Percentiles rank a stretch among this genome's conserved stretches.
phyloP scores from a whole-genome alignment of 2,329 filamentous ascomycete genomes.

The Aureobasidium leucospermi region DNA sequence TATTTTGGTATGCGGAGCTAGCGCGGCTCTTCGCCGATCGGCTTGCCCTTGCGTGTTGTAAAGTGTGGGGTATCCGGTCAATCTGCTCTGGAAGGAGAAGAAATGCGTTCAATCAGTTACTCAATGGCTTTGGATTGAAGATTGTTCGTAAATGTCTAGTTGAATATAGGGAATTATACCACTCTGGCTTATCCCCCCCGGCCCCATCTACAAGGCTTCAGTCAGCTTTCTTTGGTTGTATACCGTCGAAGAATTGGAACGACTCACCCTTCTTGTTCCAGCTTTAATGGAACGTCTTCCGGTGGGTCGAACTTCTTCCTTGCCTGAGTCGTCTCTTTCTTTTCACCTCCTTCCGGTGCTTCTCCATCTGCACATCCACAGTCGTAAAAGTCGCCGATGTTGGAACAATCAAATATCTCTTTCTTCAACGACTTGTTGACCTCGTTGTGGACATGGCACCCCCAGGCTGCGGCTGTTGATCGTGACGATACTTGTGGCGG shows the following conservation, averaged over 20 bases:
- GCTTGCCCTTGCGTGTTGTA: not conserved
- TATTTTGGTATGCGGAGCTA: slow-evolving; percentile 11
- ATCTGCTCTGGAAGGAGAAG: not conserved
- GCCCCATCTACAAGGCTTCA: slow-evolving; percentile 6
- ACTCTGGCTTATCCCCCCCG: slow-evolving; percentile 8
- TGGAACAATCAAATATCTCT: slow-evolving; percentile 54
- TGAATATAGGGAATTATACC: not conserved
- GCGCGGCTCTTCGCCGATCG: slow-evolving; percentile 4
- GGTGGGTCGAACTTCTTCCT: slow-evolving; percentile 24
- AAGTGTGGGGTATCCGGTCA: not conserved
- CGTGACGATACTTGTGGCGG: slow-evolving; percentile 58
- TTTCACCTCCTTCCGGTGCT: slow-evolving; percentile 12
- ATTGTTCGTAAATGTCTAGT: not conserved
- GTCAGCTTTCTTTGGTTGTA: not conserved
- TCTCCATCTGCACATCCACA: slow-evolving; percentile 52
- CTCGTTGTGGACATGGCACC: slow-evolving; percentile 59
- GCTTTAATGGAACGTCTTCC: slow-evolving; percentile 13
- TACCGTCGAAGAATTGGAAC: not conserved
- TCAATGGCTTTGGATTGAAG: not conserved
- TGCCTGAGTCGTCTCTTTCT: slow-evolving; percentile 22
- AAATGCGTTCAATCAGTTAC: not conserved
- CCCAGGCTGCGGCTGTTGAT: slow-evolving; percentile 57
- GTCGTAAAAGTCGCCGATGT: slow-evolving; percentile 60
- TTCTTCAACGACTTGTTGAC: slow-evolving; percentile 57
- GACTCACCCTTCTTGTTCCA: slow-evolving; percentile 21